phyloP scores from a whole-genome alignment of 306 rosid genomes.

The Cicer judaicum region DNA sequence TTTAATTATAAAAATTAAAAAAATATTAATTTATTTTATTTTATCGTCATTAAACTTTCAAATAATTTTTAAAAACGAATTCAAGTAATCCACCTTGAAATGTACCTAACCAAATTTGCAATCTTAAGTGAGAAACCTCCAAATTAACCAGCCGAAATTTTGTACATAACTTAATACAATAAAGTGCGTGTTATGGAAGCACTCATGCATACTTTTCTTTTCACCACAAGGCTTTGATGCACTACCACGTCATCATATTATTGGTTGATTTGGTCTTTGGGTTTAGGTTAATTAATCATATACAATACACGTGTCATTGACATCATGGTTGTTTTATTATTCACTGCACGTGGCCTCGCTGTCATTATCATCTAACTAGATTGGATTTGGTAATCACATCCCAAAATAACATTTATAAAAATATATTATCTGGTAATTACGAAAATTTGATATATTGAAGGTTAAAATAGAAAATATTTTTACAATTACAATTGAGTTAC shows the following conservation, averaged over 20 bases:
- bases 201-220: background rate
- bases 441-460: no score
- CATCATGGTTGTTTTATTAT: constrained; percentile 4
- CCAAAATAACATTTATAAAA: no score
- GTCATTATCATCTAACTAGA: constrained; percentile 41
- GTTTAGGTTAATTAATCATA: constrained; percentile 28
- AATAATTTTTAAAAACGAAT: no score
- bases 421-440: no score
- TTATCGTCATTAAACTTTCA: no score
- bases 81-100: no score
- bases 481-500: no score
- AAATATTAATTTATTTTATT: no score
- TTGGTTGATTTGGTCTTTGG: constrained; percentile 27
- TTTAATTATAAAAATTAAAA: no score
- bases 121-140: background rate
- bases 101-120: no score
- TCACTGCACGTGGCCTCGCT: constrained; percentile 58
- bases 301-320: constrained; percentile 40
- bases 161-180: constrained; percentile 6
- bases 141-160: background rate
- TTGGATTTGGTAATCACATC: constrained; percentile 37
- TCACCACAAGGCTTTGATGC: constrained; percentile 13
- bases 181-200: constrained; percentile 33
- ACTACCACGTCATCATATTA: constrained; percentile 47
- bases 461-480: no score